Percentiles rank a stretch among this genome's conserved stretches.
phyloP scores from a whole-genome alignment of 2,329 filamentous ascomycete genomes.

The Fusarium pseudonygamai region DNA sequence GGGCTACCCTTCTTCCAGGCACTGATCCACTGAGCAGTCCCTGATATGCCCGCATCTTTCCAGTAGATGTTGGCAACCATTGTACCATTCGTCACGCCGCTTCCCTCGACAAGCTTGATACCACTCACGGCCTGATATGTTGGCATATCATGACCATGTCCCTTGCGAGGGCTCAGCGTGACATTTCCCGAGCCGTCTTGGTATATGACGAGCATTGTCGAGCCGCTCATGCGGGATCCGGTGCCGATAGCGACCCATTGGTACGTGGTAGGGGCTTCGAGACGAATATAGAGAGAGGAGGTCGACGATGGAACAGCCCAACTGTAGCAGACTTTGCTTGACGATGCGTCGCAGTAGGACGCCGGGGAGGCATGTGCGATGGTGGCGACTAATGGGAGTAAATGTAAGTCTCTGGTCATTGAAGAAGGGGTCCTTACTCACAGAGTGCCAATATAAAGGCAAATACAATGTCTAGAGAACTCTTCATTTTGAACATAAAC shows the following conservation, averaged over 20 bases:
- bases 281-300: background rate
- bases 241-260: conserved; percentile 5
- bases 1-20: conserved; percentile 3
- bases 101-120: background rate
- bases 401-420: accelerated
- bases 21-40: background rate
- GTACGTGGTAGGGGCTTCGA: background rate
- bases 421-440: background rate
- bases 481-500: background rate
- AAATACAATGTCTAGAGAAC: background rate
- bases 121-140: background rate
- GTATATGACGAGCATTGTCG: background rate
- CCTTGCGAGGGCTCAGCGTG: background rate
- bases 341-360: background rate
- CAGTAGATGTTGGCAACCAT: conserved; percentile 1
- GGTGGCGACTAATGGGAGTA: background rate
- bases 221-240: background rate
- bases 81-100: background rate
- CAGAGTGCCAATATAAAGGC: background rate
- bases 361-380: background rate
- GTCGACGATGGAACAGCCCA: background rate
- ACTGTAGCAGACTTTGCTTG: background rate
- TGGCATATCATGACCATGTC: background rate
- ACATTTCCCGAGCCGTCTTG: background rate
- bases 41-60: background rate